phyloP scores from a whole-genome alignment of 352 stramenopile species.

The Phytophthora sojae region DNA sequence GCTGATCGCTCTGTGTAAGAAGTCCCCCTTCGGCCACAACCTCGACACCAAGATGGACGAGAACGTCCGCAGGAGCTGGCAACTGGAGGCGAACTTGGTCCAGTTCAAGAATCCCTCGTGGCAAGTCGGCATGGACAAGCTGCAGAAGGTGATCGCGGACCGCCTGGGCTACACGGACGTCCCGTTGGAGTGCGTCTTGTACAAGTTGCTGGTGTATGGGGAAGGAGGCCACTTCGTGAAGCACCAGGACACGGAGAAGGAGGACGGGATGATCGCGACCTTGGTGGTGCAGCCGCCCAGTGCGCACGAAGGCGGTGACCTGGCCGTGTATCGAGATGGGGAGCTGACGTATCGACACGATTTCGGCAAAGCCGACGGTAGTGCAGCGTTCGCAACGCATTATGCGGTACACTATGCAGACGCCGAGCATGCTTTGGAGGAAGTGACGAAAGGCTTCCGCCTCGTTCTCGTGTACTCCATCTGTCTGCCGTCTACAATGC shows the following conservation, averaged over 20 bases:
- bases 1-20: background rate
- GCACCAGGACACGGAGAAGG: background rate
- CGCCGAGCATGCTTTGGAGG: slow-evolving; percentile 15
- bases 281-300: background rate
- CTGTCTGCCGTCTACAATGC: slow-evolving; percentile 15
- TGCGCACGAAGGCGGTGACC: background rate
- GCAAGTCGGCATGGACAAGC: slow-evolving; percentile 8
- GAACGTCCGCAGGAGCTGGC: slow-evolving; percentile 19
- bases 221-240: background rate
- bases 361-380: slow-evolving; percentile 15
- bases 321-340: background rate
- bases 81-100: slow-evolving; percentile 8
- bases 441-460: slow-evolving; percentile 23
- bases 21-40: slow-evolving; percentile 2
- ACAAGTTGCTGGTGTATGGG: background rate
- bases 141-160: slow-evolving; percentile 7
- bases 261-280: background rate
- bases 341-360: background rate
- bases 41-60: slow-evolving; percentile 11
- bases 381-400: slow-evolving; percentile 3
- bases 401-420: slow-evolving; percentile 30
- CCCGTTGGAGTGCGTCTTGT: background rate
- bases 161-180: slow-evolving; percentile 13
- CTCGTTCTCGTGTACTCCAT: slow-evolving; percentile 26
- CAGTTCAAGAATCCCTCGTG: slow-evolving; percentile 16